Conservation (phyloP, 768 basidiomycete genomes). For the Kockovaella imperatae region DNA sequence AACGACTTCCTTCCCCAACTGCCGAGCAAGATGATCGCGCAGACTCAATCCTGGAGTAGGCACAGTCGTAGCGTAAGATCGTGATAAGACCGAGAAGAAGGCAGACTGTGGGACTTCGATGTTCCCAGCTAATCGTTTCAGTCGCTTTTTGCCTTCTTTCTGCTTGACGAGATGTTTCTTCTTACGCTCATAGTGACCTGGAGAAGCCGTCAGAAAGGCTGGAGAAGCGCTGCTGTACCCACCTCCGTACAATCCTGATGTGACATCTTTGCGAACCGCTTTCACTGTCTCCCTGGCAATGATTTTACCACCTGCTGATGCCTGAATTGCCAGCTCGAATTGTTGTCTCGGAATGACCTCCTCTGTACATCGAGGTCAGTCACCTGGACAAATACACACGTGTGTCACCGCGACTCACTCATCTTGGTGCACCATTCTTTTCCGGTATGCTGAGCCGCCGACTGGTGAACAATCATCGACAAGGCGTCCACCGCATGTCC, state of each 20-base stretch:
- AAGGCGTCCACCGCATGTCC: conserved; percentile 84
- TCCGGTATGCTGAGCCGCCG: conserved; percentile 65
- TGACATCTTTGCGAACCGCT: conserved; percentile 68
- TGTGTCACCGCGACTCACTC: conserved; percentile 51
- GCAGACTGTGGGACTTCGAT: conserved; percentile 86
- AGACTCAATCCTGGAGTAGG: too few relatives aligned
- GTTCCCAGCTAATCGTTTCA: conserved; percentile 73
- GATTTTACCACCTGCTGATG: conserved; percentile 74
- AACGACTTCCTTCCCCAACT: too few relatives aligned
- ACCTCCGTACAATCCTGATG: conserved; percentile 88
- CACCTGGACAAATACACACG: background rate
- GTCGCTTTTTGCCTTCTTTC: conserved; percentile 80
- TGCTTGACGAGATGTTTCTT: conserved; percentile 55
- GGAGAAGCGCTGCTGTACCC: conserved; percentile 14
- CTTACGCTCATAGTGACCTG: conserved; percentile 86
- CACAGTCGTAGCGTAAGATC: background rate
- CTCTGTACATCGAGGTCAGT: conserved; percentile 39
- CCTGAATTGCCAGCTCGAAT: conserved; percentile 94
- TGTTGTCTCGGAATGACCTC: conserved; percentile 86
- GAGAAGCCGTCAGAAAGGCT: background rate
- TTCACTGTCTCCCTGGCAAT: conserved; percentile 82
- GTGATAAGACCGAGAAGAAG: conserved; percentile 61
- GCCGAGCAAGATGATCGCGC: too few relatives aligned
- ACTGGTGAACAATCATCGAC: conserved; percentile 81
- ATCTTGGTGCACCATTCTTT: conserved; percentile 85